phyloP scores from a whole-genome alignment of 192 early-diverging fungal genomes.

The Lobosporangium transversale region DNA sequence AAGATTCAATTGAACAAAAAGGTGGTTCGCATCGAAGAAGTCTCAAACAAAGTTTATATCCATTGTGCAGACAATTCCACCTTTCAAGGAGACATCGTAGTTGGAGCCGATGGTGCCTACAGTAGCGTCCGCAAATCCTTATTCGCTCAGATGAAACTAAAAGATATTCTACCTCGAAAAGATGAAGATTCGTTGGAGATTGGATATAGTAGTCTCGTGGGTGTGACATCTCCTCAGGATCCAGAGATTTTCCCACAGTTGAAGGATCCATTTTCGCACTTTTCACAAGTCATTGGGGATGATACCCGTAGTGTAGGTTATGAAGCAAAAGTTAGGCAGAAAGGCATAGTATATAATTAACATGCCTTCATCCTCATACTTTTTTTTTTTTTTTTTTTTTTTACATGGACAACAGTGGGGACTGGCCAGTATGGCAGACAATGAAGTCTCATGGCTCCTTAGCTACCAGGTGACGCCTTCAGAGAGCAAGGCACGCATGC shows the following conservation, averaged over 20 bases:
- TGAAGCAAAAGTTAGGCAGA: too few relatives aligned
- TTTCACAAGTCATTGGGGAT: not conserved
- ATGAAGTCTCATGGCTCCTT: not conserved
- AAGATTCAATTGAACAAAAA: not conserved
- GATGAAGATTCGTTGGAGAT: not conserved
- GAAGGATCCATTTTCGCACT: not conserved
- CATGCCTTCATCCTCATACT: not conserved
- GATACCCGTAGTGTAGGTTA: not conserved
- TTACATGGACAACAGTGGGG: not conserved
- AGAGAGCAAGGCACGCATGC: too few relatives aligned
- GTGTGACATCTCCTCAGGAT: not conserved
- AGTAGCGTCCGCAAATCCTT: not conserved
- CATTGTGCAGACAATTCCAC: not conserved
- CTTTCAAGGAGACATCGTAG: not conserved
- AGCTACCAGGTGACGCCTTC: not conserved
- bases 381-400: not conserved
- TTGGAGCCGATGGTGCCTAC: not conserved
- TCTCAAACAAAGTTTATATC: not conserved
- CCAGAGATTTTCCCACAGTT: not conserved
- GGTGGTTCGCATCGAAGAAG: not conserved
- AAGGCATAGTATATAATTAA: not conserved
- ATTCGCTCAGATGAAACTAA: not conserved
- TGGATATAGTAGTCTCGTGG: not conserved
- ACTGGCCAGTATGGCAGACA: not conserved
- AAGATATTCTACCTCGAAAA: not conserved